A percentile compares a stretch with the other conserved stretches of the same genome.
phyloP scores from a whole-genome alignment of 2,329 filamentous ascomycete genomes.

The Chrysoporthe cubensis region DNA sequence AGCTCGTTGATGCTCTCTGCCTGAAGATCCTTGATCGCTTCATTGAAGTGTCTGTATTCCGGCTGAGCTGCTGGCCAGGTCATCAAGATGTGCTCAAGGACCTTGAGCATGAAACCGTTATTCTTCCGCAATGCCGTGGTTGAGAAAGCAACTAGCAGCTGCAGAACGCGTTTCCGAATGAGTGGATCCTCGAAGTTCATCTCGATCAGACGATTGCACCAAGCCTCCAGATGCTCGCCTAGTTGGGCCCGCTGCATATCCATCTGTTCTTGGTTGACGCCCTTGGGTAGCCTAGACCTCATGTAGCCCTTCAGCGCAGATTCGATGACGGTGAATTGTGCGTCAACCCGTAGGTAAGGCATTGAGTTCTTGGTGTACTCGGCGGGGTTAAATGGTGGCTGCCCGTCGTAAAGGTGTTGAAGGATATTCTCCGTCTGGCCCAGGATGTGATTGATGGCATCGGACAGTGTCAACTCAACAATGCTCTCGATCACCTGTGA shows the following conservation, averaged over 20 bases:
- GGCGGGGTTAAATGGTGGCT: constrained; percentile 65
- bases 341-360: constrained; percentile 79
- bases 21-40: constrained; percentile 88
- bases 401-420: constrained; percentile 73
- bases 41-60: constrained; percentile 74
- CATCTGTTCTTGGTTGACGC: constrained; percentile 26
- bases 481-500: constrained; percentile 85
- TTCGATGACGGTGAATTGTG: constrained; percentile 87
- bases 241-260: constrained; percentile 59
- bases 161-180: constrained; percentile 79
- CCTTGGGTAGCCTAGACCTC: constrained; percentile 64
- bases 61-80: constrained; percentile 77
- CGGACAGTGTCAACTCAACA: constrained; percentile 77
- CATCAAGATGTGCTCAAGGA: constrained; percentile 88
- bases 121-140: constrained; percentile 79
- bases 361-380: constrained; percentile 71
- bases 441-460: constrained; percentile 89
- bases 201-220: constrained; percentile 73
- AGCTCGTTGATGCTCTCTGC: constrained; percentile 83
- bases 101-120: constrained; percentile 80
- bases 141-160: constrained; percentile 83
- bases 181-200: constrained; percentile 81
- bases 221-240: constrained; percentile 68
- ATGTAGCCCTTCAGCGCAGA: constrained; percentile 86
- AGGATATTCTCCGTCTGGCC: constrained; percentile 74